Base-by-base conservation (phyloP, 169 alveolate species). In the Eimeria tenella region DNA sequence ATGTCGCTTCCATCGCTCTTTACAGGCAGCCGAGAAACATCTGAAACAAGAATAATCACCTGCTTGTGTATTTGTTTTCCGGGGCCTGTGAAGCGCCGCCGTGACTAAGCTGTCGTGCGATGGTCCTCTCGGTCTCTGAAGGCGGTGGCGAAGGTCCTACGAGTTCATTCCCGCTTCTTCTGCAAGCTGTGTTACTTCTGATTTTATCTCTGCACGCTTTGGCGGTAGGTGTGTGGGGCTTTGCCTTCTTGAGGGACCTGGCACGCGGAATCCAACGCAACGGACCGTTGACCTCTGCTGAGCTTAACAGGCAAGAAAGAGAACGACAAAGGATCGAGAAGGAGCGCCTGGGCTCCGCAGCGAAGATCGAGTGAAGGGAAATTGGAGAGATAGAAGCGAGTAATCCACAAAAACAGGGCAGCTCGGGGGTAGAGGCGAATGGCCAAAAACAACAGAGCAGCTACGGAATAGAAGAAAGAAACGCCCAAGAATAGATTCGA, bases 231-330 rank as follows among this genome's bases (percentile, higher is more conserved):
- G 65, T 63, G 6, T 86, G 93, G 93, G 68, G 74, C n/a, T 23
- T 86, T 49, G 74, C 49, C 58, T 86, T 86, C 56, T n/a, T 86
- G 84, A 86, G n/a, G 42, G 93, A 86, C 68, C 50, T 86, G 1
- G 65, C 93, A 10, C 42, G 84, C n/a, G 52, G 31, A 52, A 31
- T 21, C 60, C 60, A n/a, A 49, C 21, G 17, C 84, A 11, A 52
- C 19, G 84, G 62, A 19, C 84, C 84, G 60, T 31, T 74, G 15
- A 74, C 84, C 8, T 74, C 84, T 50, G 84, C 84, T 19, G 63
- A 74, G 31, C 84, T 74, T 25, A 74, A 74, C 84, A 74, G 84
- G 25, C 19, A 53, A 65, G 68, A 21, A 86, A 86, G 70, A 68
- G 60, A 86, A 68, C 82, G 49, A 58, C 83, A 9, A 15, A 65